Conservation (phyloP, 768 basidiomycete genomes). For the Naganishia randhawae region DNA sequence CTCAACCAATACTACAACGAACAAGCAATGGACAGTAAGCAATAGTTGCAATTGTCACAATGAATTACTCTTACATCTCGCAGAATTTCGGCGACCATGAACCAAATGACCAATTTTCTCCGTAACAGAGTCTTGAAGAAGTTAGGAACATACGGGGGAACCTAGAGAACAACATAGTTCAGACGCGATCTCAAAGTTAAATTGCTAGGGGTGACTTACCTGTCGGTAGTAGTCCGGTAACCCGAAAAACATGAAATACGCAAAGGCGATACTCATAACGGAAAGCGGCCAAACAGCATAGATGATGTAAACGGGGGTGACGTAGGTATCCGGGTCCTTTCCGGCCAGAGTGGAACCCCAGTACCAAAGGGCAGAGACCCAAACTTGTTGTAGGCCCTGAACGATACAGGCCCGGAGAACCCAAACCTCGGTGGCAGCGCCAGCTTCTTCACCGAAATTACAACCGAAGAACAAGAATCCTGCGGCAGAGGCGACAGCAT, state of each 20-base stretch:
- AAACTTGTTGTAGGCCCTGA: slow-evolving; percentile 91
- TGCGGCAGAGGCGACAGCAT: slow-evolving; percentile 87
- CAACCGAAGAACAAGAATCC: slow-evolving; percentile 90
- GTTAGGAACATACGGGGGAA: slow-evolving; percentile 89
- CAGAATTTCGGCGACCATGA: slow-evolving; percentile 83
- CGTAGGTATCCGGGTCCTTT: slow-evolving; percentile 54
- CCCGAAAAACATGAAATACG: slow-evolving; percentile 78
- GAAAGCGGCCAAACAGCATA: slow-evolving; percentile 77
- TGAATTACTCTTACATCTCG: slow-evolving; percentile 64
- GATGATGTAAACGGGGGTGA: slow-evolving; percentile 80
- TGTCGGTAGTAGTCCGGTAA: slow-evolving; percentile 65
- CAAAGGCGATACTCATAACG: slow-evolving; percentile 68
- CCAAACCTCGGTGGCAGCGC: slow-evolving; percentile 94
- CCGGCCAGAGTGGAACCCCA: slow-evolving; percentile 80
- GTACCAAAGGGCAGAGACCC: slow-evolving; percentile 93
- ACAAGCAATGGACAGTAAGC: slow-evolving; percentile 59
- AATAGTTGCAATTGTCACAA: background rate
- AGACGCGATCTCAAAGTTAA: background rate
- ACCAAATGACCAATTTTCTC: slow-evolving; percentile 88
- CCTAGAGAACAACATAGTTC: slow-evolving; percentile 61
- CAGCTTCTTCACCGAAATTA: slow-evolving; percentile 97
- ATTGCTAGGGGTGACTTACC: slow-evolving; percentile 26
- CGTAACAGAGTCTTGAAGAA: slow-evolving; percentile 86
- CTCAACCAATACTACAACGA: slow-evolving; percentile 44
- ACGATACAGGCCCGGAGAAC: slow-evolving; percentile 84